Percentiles rank a stretch among this genome's conserved stretches.
These are phyloP conservation scores for Phaffia tasmanica DNA, from an alignment of 768 basidiomycete species.

Conservation along the genomic window DNA sequence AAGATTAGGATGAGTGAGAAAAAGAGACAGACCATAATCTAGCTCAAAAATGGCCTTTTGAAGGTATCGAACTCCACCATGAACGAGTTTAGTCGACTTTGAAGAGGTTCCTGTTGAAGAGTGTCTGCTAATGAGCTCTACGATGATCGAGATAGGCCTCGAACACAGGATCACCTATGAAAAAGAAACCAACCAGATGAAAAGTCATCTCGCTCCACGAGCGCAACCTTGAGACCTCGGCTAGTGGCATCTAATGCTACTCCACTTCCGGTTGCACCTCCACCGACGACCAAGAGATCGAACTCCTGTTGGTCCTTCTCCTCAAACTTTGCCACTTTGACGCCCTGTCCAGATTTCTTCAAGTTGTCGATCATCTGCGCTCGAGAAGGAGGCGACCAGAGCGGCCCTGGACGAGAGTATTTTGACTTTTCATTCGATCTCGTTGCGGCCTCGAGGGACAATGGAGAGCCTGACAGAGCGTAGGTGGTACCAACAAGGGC, in stretches of 20 bases:
- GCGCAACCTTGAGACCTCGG: constrained; percentile 77
- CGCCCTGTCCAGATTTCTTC: constrained; percentile 32
- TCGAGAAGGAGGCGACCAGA: constrained; percentile 39
- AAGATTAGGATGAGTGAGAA: background rate
- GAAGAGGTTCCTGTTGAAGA: constrained; percentile 66
- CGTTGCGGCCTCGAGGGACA: too few relatives aligned
- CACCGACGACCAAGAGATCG: constrained; percentile 76
- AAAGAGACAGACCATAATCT: constrained; percentile 74
- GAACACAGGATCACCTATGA: background rate
- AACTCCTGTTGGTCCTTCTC: constrained; percentile 48
- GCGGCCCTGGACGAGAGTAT: constrained; percentile 35
- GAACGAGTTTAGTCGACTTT: constrained; percentile 95
- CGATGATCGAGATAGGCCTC: background rate
- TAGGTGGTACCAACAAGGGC: too few relatives aligned
- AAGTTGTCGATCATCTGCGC: constrained; percentile 39
- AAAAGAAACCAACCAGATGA: constrained; percentile 52
- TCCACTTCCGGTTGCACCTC: constrained; percentile 91
- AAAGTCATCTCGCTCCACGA: constrained; percentile 90
- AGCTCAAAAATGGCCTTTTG: constrained; percentile 93
- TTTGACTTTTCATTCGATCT: constrained; percentile 1
- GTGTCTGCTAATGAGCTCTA: background rate
- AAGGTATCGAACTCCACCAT: constrained; percentile 93
- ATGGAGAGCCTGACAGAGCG: too few relatives aligned
- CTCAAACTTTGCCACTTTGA: constrained; percentile 22
- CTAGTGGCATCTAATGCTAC: constrained; percentile 92